phyloP scores from a whole-genome alignment of 306 rosid genomes.

The Sphenostylis stenocarpa region DNA sequence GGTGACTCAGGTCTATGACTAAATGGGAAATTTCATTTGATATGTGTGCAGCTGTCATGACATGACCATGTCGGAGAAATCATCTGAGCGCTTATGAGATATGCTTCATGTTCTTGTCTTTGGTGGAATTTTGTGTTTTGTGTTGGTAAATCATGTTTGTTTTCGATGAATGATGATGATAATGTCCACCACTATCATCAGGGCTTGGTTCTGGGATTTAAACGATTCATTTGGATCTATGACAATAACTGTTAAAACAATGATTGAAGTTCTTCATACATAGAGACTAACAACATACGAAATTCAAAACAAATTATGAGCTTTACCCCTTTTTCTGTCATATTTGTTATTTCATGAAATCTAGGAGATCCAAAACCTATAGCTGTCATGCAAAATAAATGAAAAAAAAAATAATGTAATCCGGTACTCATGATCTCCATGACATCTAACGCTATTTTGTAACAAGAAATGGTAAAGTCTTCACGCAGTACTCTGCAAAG shows the following conservation, averaged over 20 bases:
- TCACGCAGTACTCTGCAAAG: background rate
- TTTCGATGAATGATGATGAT: background rate
- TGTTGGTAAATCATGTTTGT: background rate
- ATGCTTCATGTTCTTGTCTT: background rate
- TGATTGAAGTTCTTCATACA: background rate
- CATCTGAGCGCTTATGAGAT: background rate
- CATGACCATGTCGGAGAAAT: background rate
- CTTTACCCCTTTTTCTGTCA: background rate
- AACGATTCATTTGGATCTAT: background rate
- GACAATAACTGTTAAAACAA: background rate
- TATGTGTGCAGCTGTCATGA: background rate
- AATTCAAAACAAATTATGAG: background rate
- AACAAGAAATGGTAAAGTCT: background rate
- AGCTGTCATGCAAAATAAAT: background rate
- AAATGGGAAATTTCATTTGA: background rate
- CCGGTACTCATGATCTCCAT: background rate
- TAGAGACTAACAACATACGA: background rate
- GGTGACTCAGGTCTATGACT: background rate
- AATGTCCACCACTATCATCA: background rate
- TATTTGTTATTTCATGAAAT: background rate
- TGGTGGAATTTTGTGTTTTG: background rate
- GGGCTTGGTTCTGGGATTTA: background rate
- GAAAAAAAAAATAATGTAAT: background rate
- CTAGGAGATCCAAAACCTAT: background rate
- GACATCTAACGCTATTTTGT: background rate